Conservation (phyloP, 345 rosid genomes). For the Hypericum perforatum region DNA sequence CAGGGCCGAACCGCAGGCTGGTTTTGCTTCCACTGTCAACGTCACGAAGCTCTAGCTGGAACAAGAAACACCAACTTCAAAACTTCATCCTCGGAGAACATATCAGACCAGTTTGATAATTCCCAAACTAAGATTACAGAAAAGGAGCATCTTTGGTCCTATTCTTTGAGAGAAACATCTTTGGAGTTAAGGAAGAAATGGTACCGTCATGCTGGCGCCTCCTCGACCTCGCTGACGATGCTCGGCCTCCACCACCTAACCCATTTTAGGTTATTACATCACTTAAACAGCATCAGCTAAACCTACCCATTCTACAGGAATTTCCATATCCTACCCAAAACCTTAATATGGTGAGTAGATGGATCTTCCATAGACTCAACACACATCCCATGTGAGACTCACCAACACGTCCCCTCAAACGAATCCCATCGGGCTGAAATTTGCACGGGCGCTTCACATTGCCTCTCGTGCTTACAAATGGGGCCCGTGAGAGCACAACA, state of each 20-base stretch:
- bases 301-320: background rate
- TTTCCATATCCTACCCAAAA: no score
- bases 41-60: slow-evolving; percentile 85
- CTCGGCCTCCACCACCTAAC: slow-evolving; percentile 63
- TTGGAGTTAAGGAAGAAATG: background rate
- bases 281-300: slow-evolving; percentile 58
- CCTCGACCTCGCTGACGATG: slow-evolving; percentile 93
- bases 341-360: no score
- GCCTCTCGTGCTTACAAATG: no score
- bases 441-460: no score
- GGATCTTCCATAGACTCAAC: no score
- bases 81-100: background rate
- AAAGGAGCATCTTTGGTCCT: no score
- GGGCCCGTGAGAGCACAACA: no score
- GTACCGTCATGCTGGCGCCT: slow-evolving; percentile 81
- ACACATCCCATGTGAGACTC: no score
- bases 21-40: slow-evolving; percentile 76
- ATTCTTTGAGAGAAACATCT: background rate
- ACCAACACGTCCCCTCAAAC: no score
- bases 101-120: background rate
- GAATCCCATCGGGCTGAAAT: no score
- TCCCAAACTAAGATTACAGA: background rate
- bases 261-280: no score
- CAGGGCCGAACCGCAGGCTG: slow-evolving; percentile 72
- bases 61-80: slow-evolving; percentile 1